Base-by-base conservation (phyloP, 257 asterid species). In the Oldenlandia corymbosa region DNA sequence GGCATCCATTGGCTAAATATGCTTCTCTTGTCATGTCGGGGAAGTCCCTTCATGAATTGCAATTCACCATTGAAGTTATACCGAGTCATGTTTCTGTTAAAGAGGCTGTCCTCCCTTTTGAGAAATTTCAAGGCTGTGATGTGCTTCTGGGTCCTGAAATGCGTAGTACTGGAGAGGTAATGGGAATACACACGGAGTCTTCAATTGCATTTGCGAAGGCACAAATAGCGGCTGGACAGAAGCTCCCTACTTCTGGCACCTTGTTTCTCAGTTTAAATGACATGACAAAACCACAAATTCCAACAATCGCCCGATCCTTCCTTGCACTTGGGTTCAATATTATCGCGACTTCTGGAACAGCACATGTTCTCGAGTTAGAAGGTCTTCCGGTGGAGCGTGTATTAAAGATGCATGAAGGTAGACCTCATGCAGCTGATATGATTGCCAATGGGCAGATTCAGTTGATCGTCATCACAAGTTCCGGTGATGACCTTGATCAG, bases 161-260 rank as follows among this genome's bases (percentile, higher is more conserved):
- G 99, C 91, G 96, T 7, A 93, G 99, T 80, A 93, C 99, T 0
- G 99, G 97, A 2, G 99, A 93, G 73, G 97, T 93, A 4, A 93
- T 93, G 97, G 97, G 97, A 12, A 93, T 93, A 26, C 55, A 80
- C 76, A 59, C 46, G 0, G 95, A 90, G 47, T 58, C 69, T 43
- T 80, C 99, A 1, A 78, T 93, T 9, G 99, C 99, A 3, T 93
- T 85, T 3, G 97, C 99, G 1, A 93, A 93, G 74, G 97, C 99
- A 0, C 91, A 78, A 47, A 84, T 93, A 50, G 99, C 99, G 0
- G 94, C 99, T 0, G 97, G 99, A n/a, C 95, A 90, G 73, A 93
- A 77, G 76, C 91, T 79, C 2, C 97, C 99, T 2, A 82, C 79
- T 24, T 75, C 90, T 0, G 99, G 99, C 23, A 90, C 99, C 1